A percentile compares a stretch with the other conserved stretches of the same genome.
Conservation (phyloP, 345 rosid species). For the Populus alba region DNA sequence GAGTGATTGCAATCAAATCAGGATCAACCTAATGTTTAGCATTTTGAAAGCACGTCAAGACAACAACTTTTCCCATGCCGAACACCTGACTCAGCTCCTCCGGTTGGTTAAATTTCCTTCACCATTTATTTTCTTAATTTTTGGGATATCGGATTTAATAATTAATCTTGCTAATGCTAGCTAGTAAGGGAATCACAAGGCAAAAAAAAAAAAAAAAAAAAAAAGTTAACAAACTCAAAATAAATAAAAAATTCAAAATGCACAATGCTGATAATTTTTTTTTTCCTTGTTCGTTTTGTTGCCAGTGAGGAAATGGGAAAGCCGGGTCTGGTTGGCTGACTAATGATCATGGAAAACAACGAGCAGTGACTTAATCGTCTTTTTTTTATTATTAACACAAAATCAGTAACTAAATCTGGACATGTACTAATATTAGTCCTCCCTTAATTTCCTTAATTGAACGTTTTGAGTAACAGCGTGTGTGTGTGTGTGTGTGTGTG, state of each 20-base stretch:
- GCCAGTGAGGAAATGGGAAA: not conserved
- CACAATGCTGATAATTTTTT: not conserved
- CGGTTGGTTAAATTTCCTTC: not conserved
- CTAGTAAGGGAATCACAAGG: too few relatives aligned
- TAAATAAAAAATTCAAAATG: not conserved
- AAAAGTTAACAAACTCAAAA: not conserved
- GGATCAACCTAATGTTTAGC: not conserved
- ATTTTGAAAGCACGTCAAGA: not conserved
- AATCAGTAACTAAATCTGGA: not conserved
- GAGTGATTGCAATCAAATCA: not conserved
- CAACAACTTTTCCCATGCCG: not conserved
- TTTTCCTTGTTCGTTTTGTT: not conserved
- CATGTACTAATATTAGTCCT: not conserved
- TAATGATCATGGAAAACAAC: not conserved
- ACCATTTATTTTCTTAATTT: not conserved
- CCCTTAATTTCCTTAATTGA: not conserved
- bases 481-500: too few relatives aligned
- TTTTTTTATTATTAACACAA: too few relatives aligned
- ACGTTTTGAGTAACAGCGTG: too few relatives aligned
- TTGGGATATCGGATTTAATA: not conserved
- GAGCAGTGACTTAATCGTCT: not conserved
- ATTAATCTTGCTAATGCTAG: not conserved
- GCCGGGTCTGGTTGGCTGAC: not conserved
- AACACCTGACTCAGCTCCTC: not conserved
- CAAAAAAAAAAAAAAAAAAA: too few relatives aligned